Evolutionary conservation across 805 yeast species (phyloP).

Genomic region (Ogataea dorogensis): DNA sequence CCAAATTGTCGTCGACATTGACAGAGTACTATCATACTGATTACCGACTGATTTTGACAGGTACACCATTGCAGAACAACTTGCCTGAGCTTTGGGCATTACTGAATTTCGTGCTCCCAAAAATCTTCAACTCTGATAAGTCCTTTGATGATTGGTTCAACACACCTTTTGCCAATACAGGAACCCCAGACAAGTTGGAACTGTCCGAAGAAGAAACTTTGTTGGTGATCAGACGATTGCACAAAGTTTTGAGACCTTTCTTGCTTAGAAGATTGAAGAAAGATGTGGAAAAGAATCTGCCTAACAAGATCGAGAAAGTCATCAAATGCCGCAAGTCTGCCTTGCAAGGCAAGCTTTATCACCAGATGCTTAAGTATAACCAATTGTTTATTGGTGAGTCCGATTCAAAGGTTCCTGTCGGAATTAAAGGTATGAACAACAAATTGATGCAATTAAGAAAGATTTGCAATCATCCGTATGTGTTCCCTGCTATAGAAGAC

Average conservation of each 20-base stretch:
- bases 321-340: slow-evolving; percentile 76
- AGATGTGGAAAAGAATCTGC: slow-evolving; percentile 84
- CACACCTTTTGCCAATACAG: slow-evolving; percentile 84
- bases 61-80: slow-evolving; percentile 85
- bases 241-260: slow-evolving; percentile 83
- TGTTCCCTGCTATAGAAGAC: slow-evolving; percentile 77
- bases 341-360: slow-evolving; percentile 65
- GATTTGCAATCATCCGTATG: slow-evolving; percentile 86
- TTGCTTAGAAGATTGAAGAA: slow-evolving; percentile 78
- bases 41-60: slow-evolving; percentile 77
- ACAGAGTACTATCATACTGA: slow-evolving; percentile 71
- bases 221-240: slow-evolving; percentile 79
- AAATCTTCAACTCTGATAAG: slow-evolving; percentile 80
- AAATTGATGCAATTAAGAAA: slow-evolving; percentile 83
- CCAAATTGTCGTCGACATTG: slow-evolving; percentile 70
- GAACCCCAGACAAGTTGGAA: slow-evolving; percentile 76
- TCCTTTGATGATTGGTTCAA: slow-evolving; percentile 90
- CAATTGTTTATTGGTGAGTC: slow-evolving; percentile 63
- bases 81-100: slow-evolving; percentile 86
- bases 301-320: slow-evolving; percentile 80
- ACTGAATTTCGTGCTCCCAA: slow-evolving; percentile 77
- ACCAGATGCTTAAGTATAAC: slow-evolving; percentile 75
- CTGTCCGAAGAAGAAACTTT: slow-evolving; percentile 84
- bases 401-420: slow-evolving; percentile 56
- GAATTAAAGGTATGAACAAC: slow-evolving; percentile 75